Evolutionary conservation across 441 rosid species (phyloP).

Genomic region (Corymbia citriodora): DNA sequence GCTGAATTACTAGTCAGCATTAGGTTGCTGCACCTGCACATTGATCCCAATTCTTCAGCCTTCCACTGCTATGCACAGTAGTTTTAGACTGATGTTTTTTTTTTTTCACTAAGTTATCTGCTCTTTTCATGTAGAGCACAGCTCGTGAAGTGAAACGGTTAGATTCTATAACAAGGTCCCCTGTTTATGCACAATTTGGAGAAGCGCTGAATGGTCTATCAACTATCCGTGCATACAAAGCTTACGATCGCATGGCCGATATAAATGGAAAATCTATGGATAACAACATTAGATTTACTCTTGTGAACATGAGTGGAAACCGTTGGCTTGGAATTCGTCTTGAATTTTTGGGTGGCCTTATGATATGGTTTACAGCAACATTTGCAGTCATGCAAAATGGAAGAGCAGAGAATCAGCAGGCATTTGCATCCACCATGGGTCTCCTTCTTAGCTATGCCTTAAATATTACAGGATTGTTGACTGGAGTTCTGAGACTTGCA

Average conservation of each 20-base stretch:
- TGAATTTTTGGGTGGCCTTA: slow-evolving; percentile 83
- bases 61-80: background rate
- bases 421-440: slow-evolving; percentile 92
- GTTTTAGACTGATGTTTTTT: background rate
- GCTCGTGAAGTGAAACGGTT: slow-evolving; percentile 93
- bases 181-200: slow-evolving; percentile 93
- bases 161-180: slow-evolving; percentile 86
- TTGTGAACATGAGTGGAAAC: slow-evolving; percentile 68
- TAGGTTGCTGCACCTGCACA: background rate
- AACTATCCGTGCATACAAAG: slow-evolving; percentile 91
- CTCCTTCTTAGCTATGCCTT: slow-evolving; percentile 88
- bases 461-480: slow-evolving; percentile 71
- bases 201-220: slow-evolving; percentile 90
- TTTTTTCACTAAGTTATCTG: background rate
- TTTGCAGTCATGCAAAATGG: slow-evolving; percentile 93
- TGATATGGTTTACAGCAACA: slow-evolving; percentile 94
- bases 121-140: slow-evolving; percentile 53
- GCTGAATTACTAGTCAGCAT: background rate
- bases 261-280: slow-evolving; percentile 89
- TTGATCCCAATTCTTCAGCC: background rate
- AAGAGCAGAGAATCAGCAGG: slow-evolving; percentile 67
- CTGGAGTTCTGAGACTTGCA: slow-evolving; percentile 78
- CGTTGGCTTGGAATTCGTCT: slow-evolving; percentile 91
- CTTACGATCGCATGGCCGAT: slow-evolving; percentile 82
- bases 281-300: slow-evolving; percentile 75